Conservation (phyloP, 2,329 filamentous ascomycete species). For the Hysterium pulicare region DNA sequence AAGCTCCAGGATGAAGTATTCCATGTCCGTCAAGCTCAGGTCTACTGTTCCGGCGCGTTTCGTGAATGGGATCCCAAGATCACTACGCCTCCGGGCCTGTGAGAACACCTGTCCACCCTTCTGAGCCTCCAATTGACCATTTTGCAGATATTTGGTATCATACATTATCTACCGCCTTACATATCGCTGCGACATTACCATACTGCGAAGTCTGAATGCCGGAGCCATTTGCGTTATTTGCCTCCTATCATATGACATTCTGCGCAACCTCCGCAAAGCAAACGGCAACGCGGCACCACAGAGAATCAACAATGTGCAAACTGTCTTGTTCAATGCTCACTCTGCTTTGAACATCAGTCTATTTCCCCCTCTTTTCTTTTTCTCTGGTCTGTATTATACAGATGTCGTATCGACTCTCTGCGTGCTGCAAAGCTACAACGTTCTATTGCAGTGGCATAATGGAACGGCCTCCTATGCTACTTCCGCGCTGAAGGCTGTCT, state of each 20-base stretch:
- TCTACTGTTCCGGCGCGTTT: constrained; percentile 75
- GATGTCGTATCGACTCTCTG: constrained; percentile 78
- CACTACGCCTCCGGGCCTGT: constrained; percentile 86
- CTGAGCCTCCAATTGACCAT: constrained; percentile 46
- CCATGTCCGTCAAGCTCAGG: constrained; percentile 86
- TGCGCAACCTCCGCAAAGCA: constrained; percentile 11
- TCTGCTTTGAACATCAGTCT: constrained; percentile 75
- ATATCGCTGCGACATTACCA: constrained; percentile 36
- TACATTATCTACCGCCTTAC: constrained; percentile 35
- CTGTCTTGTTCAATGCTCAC: constrained; percentile 45
- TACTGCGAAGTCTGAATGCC: constrained; percentile 39
- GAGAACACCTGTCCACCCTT: constrained; percentile 39
- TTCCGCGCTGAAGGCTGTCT: constrained; percentile 14
- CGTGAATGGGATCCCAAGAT: constrained; percentile 91
- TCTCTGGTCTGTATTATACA: constrained; percentile 92
- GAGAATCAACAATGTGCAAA: constrained; percentile 12
- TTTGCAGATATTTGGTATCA: constrained; percentile 40
- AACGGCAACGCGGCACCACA: not conserved
- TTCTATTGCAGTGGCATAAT: constrained; percentile 35
- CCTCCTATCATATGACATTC: constrained; percentile 24
- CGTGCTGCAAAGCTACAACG: constrained; percentile 67
- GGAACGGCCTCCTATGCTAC: constrained; percentile 13
- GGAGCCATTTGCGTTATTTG: constrained; percentile 36
- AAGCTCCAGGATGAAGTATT: constrained; percentile 73
- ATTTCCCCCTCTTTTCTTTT: constrained; percentile 93